Evolutionary conservation across 208 protist genomes (phyloP), one percentile per base, ranked within the genome.

Genomic region (Leishmania mexicana): DNA sequence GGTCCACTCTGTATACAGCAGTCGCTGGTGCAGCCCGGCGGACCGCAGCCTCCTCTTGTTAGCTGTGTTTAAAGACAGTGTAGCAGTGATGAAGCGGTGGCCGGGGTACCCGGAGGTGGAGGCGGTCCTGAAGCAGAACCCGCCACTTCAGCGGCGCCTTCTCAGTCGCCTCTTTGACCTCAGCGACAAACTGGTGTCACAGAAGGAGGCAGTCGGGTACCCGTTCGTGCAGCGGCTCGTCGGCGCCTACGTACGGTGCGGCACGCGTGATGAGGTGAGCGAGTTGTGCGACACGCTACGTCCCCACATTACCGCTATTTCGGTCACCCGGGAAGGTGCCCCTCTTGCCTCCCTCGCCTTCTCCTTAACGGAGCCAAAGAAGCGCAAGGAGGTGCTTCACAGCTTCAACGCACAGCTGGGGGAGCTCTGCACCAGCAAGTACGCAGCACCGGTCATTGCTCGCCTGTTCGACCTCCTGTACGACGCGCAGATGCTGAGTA

Each of bases 381-480:
- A 92, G 83, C 89, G 93, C 15, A 96, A 97, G 81, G 92, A 95
- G 81, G 85, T 96, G n/a, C 83, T 98, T 80, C 89, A 89, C 24
- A 81, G 70, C 76, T 85, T 97, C 77, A 90, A 88, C 75, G 87
- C 91, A 10, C 89, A 92, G 68, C 88, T 98, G 47, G 90, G 90
- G 51, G 88, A 89, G 72, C 86, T 98, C 42, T 76, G 87, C 64
- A 93, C 89, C 31, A 89, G 83, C 81, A 98, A 98, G 88, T 96
- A 97, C 85, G 88, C 88, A 57, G 95, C 95, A 2, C 95, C 95
- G 13, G 87, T 97, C 21, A 88, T 98, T 64, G 93, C 95, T 24
- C 93, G 95, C 58, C 86, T 98, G 19, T 95, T 98, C 81, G 95
- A 98, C 67, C 80, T 97, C 19, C 81, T 97, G 40, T 98, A 98